phyloP scores from a whole-genome alignment of 768 basidiomycete species.

The Tephrocybe rancida region DNA sequence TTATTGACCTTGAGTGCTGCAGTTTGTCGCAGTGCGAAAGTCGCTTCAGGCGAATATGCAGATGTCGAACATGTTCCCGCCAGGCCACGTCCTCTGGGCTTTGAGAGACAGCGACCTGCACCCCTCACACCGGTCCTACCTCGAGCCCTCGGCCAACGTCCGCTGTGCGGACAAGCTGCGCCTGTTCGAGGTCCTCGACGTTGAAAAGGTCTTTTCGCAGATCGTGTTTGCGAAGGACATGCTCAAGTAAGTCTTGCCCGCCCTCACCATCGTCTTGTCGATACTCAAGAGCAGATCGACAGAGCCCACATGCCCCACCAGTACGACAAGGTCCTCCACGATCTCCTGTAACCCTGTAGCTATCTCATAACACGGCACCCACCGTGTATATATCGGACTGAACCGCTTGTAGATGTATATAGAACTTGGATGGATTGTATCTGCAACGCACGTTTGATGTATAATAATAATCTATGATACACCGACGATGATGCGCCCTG shows the following conservation, averaged over 20 bases:
- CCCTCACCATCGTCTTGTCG: not conserved
- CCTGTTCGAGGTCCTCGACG: slow-evolving; percentile 77
- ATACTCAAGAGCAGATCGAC: not conserved
- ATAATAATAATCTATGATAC: slow-evolving; percentile 13
- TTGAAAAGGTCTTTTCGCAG: slow-evolving; percentile 77
- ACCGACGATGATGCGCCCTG: slow-evolving; percentile 2
- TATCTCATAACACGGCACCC: slow-evolving; percentile 1
- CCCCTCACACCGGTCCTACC: slow-evolving; percentile 48
- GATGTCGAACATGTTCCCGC: slow-evolving; percentile 70
- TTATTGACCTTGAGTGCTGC: not conserved
- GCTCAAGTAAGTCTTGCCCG: slow-evolving; percentile 57
- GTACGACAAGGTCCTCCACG: slow-evolving; percentile 76
- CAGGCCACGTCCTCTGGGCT: slow-evolving; percentile 80
- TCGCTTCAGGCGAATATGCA: slow-evolving; percentile 87
- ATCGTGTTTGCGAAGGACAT: slow-evolving; percentile 83
- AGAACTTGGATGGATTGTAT: not conserved
- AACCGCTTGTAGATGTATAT: not conserved
- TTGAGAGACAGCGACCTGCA: slow-evolving; percentile 74
- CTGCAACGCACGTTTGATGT: slow-evolving; percentile 5
- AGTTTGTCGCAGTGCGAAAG: slow-evolving; percentile 83
- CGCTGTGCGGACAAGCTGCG: slow-evolving; percentile 54
- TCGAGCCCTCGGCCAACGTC: slow-evolving; percentile 17
- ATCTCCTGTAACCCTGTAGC: slow-evolving; percentile 49
- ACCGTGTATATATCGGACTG: slow-evolving; percentile 2
- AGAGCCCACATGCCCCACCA: slow-evolving; percentile 82